These are phyloP conservation scores for Agroathelia rolfsii DNA, from an alignment of 1,284 basidiomycete genomes.

Conservation along the genomic window DNA sequence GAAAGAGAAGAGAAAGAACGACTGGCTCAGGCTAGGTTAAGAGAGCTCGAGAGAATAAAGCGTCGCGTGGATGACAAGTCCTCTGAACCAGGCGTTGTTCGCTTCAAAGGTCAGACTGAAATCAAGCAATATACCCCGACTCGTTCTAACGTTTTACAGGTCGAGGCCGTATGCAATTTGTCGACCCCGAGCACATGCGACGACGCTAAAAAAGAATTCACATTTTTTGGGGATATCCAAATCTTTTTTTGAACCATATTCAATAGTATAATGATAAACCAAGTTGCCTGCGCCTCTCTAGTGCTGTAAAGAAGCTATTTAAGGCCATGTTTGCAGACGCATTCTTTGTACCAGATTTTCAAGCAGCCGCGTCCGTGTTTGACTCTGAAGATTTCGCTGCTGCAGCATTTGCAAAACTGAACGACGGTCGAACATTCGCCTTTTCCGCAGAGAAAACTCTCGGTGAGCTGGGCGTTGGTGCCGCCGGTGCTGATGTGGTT, in stretches of 20 bases:
- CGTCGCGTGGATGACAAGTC: too few relatives aligned
- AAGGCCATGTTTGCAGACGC: too few relatives aligned
- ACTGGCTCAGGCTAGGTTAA: constrained; percentile 33
- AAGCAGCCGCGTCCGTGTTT: constrained; percentile 13
- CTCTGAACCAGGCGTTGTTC: constrained; percentile 34
- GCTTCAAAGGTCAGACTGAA: constrained; percentile 48
- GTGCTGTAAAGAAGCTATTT: too few relatives aligned
- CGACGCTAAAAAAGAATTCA: constrained; percentile 8
- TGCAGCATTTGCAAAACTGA: constrained; percentile 63
- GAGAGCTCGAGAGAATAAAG: constrained; percentile 41
- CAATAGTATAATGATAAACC: constrained; percentile 5
- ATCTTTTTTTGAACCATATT: too few relatives aligned
- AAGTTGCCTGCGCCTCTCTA: too few relatives aligned
- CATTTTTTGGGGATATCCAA: not conserved
- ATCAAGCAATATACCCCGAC: constrained; percentile 3
- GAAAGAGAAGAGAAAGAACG: constrained; percentile 64
- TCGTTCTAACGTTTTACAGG: constrained; percentile 22
- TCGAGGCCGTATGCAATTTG: constrained; percentile 57
- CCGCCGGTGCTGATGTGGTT: constrained; percentile 20
- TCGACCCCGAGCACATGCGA: constrained; percentile 44
- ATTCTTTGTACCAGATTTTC: too few relatives aligned
- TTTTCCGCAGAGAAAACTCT: constrained; percentile 18
- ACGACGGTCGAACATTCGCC: constrained; percentile 45
- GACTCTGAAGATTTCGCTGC: constrained; percentile 34
- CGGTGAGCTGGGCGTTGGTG: constrained; percentile 21